Base-by-base conservation (phyloP, 306 rosid species). In the Alnus glutinosa region DNA sequence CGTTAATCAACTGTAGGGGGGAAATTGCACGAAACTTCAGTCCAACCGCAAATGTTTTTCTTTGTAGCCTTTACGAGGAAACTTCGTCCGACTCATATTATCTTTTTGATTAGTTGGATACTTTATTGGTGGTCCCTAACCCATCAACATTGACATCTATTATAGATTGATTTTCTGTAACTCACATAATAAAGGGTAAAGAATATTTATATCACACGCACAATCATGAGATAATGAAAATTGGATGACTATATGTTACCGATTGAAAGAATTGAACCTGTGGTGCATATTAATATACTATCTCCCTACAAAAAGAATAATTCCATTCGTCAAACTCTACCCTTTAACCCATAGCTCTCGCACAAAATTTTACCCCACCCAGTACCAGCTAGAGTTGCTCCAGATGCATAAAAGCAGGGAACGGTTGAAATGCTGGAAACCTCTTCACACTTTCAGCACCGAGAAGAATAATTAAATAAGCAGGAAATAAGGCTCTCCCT, bases 261-360 rank as follows among this genome's bases (percentile, higher is more conserved):
- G 8, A 19, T 18, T 55, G 12, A 75, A 80, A 80, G 76, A 80
- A 80, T 80, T 48, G 79, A 59, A 74, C 36, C 39, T 68, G 44
- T 67, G 71, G 50, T 1, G 58, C 61, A 15, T 71, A 39, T 58
- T 79, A 19, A 37, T 14, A 75, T 23, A 39, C 51, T 67, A 68
- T 68, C 63, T 44, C 28, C 12, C 80, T 70, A 71, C 80, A 61
- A 59, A 39, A 49, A 48, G 7, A 23, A 50, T 57, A 55, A 19
- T 61, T 75, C 52, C 52, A 57, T 55, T 46, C 9, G 62, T 10
- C 51, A 36, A 47, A 59, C 55, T 68, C 79, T 49, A 34, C 19
- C 39, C 28, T 32, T 9, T 62, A 32, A 32, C 7, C 0, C 10
- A 32, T 16, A 5, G 42, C 19, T 55, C 61, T 39, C 4, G 44